Evolutionary conservation across 495 filamentous ascomycete species (phyloP), one percentile per base, ranked within the genome.

Genomic region (Hyphodiscus hymeniophilus): DNA sequence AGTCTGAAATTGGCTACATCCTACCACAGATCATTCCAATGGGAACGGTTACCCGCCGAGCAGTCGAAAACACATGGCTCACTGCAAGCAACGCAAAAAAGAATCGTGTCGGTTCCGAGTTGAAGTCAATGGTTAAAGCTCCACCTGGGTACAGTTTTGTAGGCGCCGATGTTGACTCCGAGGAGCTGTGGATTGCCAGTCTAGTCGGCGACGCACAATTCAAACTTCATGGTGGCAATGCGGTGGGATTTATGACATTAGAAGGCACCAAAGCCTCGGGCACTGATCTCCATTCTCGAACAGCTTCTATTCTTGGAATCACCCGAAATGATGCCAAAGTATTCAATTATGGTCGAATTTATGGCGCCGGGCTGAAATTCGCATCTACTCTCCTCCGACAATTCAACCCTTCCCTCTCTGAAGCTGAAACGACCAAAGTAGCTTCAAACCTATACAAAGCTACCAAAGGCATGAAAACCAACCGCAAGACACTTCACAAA

Each of bases 21-120:
- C 67, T 99, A n/a, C 92, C 92, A n/a, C 92, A 99, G 58, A 67
- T 99, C 44, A 96, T 99, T 50, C 92, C 92, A 8, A 99, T 99
- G 92, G 92, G 92, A 12, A 99, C 92, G 15, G 84, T 99, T 46
- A 99, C 92, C n/a, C 77, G 92, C 31, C 81, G 92, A 52, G 89
- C 92, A 0, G 92, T 99, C 17, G 92, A 99, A 63, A 95, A 94
- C 54, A 97, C 92, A 0, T 99, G 92, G 92, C 76, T 99, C 32
- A 99, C 92, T 15, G 92, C 92, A 12, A 92, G 88, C 56, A 99
- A 99, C 60, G 94, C 92, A 4, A 99, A 97, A 60, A 72, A 72
- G 46, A 96, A 97, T 51, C 85, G 94, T 18, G 90, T 99, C 38
- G 92, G 92, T 3, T 97, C 92, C 15, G 92, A 99, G 61, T 72